phyloP scores from a whole-genome alignment of 2,329 filamentous ascomycete species.

The Amauroascus verrucosus region DNA sequence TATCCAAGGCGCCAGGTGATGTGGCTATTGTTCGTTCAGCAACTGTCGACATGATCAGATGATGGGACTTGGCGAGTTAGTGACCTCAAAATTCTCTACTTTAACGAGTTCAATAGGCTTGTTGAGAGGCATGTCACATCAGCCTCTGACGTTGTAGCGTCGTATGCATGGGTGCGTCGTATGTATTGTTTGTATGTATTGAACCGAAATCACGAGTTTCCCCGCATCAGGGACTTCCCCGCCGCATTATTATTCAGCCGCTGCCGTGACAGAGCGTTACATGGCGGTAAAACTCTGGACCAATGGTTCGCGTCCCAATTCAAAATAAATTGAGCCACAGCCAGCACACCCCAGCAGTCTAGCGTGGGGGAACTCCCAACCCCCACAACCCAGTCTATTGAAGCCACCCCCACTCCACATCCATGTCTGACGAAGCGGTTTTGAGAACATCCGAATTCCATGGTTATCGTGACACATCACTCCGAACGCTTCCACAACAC shows the following conservation, averaged over 20 bases:
- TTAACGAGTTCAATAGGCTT: neutral
- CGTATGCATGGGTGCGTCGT: no score
- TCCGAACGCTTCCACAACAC: neutral
- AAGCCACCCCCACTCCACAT: neutral
- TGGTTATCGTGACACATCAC: neutral
- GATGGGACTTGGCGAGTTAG: neutral
- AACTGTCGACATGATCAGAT: neutral
- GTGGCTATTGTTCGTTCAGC: no score
- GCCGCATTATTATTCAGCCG: conserved; percentile 2
- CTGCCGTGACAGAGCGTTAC: neutral
- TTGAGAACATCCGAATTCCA: neutral
- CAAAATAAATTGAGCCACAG: neutral
- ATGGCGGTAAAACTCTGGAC: neutral
- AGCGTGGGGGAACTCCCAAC: neutral
- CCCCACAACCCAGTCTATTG: neutral
- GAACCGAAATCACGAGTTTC: no score
- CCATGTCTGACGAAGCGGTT: no score
- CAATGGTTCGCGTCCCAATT: no score
- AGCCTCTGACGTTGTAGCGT: neutral
- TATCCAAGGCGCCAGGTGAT: neutral
- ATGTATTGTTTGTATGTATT: no score
- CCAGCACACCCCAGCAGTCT: neutral
- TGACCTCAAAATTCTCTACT: no score
- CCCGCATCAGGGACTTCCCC: neutral
- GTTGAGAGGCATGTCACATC: neutral